Base-by-base conservation (phyloP, 2,329 filamentous ascomycete species). In the Colletotrichum sp. region DNA sequence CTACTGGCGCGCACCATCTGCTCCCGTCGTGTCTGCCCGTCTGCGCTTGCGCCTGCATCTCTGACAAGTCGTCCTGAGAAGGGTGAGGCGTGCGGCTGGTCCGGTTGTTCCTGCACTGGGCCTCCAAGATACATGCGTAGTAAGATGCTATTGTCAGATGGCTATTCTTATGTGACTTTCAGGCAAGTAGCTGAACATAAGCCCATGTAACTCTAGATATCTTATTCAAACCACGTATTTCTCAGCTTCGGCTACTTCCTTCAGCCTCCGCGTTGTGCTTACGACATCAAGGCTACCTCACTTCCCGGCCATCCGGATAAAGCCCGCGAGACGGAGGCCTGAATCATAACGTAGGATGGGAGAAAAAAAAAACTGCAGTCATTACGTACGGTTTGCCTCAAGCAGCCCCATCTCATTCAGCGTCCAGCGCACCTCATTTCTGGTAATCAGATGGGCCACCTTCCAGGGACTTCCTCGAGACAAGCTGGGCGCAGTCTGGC, bases 51-150 rank as follows among this genome's bases (percentile, higher is more conserved):
- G 55, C 52, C 71, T 68, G 70, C 63, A 73, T 57, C 70, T 60
- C 64, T 75, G 68, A 71, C 68, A 71, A 21, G 59, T 43, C 43
- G 34, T 32, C 26, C 68, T 63, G 57, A 28, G 32, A 28, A 43
- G 8, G 61, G 21, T 24, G 34, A 26, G 61, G 32, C 36, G 61
- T 60, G 43, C 55, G 36, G 63, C n/a, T 64, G 30, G 70, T 32
- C 21, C 32, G 69, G 69, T 64, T 73, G 73, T 75, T 73, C 69
- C 69, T 73, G 73, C 73, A 68, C 69, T 75, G 73, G 73, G 57
- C 34, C 61, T 61, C 52, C 36, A 9, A 39, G 28, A 26, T 24
- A 68, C 68, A 60, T 28, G 32, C 28, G 18, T 60, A 43, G 63
- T 43, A 55, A 64, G 55, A 57, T 21, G 57, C 32, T 14, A 63